A percentile compares a stretch with the other conserved stretches of the same genome.
Conservation (phyloP, 2,329 filamentous ascomycete species). For the Pseudocercospora eumusae region DNA sequence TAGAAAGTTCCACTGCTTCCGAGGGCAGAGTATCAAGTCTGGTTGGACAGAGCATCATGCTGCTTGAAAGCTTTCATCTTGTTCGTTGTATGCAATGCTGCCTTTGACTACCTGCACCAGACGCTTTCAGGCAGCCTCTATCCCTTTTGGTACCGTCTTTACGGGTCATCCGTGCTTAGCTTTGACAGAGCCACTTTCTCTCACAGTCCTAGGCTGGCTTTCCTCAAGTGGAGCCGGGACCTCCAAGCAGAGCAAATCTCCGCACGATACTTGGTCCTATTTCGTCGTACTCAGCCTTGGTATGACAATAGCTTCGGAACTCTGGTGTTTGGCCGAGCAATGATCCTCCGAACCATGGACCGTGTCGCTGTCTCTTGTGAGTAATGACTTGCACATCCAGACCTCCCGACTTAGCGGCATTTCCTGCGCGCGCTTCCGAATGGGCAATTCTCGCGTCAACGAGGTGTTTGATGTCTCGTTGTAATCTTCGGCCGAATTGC, state of each 20-base stretch:
- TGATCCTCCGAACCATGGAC: conserved; percentile 97
- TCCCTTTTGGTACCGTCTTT: not conserved
- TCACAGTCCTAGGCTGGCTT: not conserved
- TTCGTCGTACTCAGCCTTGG: conserved; percentile 76
- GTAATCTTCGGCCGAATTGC: conserved; percentile 92
- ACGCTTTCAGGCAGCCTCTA: not conserved
- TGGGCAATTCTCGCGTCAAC: conserved; percentile 91
- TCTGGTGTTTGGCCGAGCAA: conserved; percentile 95
- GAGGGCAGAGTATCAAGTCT: no score
- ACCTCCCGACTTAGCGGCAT: conserved; percentile 85
- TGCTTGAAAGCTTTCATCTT: not conserved
- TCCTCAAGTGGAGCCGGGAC: conserved; percentile 73
- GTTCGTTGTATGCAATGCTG: not conserved
- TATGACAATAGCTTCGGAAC: conserved; percentile 98
- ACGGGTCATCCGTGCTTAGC: not conserved
- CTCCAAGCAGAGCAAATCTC: conserved; percentile 89
- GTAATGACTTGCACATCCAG: conserved; percentile 96
- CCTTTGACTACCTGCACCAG: conserved; percentile 1
- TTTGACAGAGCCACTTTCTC: not conserved
- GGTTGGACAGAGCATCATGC: not conserved
- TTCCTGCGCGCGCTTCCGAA: conserved; percentile 83
- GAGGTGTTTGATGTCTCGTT: conserved; percentile 94
- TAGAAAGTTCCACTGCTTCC: no score
- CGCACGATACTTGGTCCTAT: conserved; percentile 94
- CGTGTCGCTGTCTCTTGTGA: conserved; percentile 95